phyloP scores from a whole-genome alignment of 2,329 filamentous ascomycete genomes.

The Botrytis fabae region DNA sequence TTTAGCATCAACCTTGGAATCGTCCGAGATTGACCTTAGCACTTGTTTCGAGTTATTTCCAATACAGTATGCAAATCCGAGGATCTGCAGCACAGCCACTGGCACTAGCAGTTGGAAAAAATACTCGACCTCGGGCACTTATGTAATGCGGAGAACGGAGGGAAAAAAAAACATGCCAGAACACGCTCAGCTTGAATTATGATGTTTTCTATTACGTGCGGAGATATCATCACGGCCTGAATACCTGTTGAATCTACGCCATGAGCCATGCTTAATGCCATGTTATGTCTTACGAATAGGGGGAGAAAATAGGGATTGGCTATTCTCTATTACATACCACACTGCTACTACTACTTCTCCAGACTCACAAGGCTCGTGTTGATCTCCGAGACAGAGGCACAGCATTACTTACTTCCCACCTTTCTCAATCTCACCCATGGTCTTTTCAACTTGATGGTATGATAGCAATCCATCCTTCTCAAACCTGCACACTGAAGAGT shows the following conservation, averaged over 20 bases:
- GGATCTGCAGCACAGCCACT: conserved; percentile 22
- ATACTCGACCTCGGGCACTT: neutral
- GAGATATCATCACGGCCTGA: neutral
- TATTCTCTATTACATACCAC: neutral
- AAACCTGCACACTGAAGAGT: neutral
- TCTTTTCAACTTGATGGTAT: neutral
- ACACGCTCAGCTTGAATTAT: neutral
- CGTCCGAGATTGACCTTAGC: neutral
- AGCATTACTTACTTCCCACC: neutral
- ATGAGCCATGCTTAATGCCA: conserved; percentile 4
- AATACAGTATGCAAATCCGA: neutral
- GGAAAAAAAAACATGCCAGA: neutral
- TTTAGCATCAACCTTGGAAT: neutral
- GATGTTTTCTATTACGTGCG: neutral
- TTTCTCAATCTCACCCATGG: neutral
- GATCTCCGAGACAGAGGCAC: conserved; percentile 14
- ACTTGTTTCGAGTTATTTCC: neutral
- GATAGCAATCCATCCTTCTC: neutral
- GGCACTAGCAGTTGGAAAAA: conserved; percentile 15
- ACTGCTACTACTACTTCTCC: conserved; percentile 10
- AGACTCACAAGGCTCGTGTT: conserved; percentile 22
- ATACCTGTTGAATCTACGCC: neutral
- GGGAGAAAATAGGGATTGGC: neutral
- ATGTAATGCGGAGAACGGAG: neutral
- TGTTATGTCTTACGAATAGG: conserved; percentile 12